Evolutionary conservation across 345 rosid genomes (phyloP), one percentile per base, ranked within the genome.

Genomic region (Limnanthes douglasii): DNA sequence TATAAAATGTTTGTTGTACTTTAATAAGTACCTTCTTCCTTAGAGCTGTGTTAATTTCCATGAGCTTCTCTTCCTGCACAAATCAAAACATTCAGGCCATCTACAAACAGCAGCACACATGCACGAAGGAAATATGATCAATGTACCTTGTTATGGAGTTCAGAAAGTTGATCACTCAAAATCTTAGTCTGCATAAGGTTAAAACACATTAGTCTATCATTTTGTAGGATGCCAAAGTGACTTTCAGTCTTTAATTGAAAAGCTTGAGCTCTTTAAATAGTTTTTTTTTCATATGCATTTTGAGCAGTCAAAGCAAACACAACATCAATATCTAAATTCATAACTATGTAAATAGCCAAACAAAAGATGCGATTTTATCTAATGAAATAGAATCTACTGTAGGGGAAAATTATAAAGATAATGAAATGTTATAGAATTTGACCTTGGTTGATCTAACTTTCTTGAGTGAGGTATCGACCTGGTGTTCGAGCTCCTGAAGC

Each of bases 371-470:
- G n/a, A n/a, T n/a, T n/a, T n/a, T n/a, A n/a, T n/a, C n/a, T n/a
- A n/a, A n/a, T n/a, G n/a, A n/a, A n/a, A 21, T 21, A 9, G 2
- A 25, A 39, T 31, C 4, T 14, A 33, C 7, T 5, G 5, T 19
- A 12, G 29, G 33, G n/a, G 5, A 27, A 1, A 17, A 13, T 18
- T 15, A 15, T 34, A 21, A 11, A 4, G 5, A 16, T 9, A 6
- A 16, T 11, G 3, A 17, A 34, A 4, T 6, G 17, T 8, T 11
- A 13, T 11, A 31, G 32, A 28, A 11, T 46, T n/a, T n/a, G n/a
- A 73, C 95, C 84, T 69, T 84, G 1, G 81, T 84, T 2, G 85
- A 68, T 51, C 95, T 71, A 30, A 84, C 67, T 12, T 70, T 69
- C 62, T 57, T 70, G 51, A 84, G 61, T 35, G 95, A 84, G 20